phyloP scores from a whole-genome alignment of 305 asterid species.

The Coffea humblotiana region DNA sequence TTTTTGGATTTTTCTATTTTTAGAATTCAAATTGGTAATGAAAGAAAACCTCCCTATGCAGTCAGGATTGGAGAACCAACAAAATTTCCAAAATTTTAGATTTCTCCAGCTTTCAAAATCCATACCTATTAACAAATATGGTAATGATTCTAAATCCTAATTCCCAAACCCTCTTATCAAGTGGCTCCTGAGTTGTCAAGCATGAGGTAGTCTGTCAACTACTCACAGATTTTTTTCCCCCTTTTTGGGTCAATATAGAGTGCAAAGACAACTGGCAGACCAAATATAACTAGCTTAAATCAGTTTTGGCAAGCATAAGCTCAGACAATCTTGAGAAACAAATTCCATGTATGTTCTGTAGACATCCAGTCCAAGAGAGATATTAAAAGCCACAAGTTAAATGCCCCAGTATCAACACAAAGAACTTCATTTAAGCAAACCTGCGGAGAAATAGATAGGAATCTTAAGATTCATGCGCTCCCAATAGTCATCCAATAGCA shows the following conservation, averaged over 20 bases:
- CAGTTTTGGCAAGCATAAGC: background rate
- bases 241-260: background rate
- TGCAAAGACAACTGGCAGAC: background rate
- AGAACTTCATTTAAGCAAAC: slow-evolving; percentile 30
- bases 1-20: no score
- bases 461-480: slow-evolving; percentile 80
- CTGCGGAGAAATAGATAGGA: slow-evolving; percentile 90
- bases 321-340: background rate
- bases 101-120: no score
- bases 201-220: background rate
- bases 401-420: slow-evolving; percentile 1
- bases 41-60: no score
- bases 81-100: no score
- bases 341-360: background rate
- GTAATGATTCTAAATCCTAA: no score
- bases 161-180: no score
- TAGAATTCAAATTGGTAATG: no score
- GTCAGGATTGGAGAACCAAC: no score
- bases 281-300: background rate
- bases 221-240: background rate
- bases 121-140: no score
- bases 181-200: background rate
- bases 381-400: background rate
- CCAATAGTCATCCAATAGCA: slow-evolving; percentile 93
- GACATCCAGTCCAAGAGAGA: background rate